phyloP scores from a whole-genome alignment of 805 yeast genomes.

The Teunomyces kruisii region DNA sequence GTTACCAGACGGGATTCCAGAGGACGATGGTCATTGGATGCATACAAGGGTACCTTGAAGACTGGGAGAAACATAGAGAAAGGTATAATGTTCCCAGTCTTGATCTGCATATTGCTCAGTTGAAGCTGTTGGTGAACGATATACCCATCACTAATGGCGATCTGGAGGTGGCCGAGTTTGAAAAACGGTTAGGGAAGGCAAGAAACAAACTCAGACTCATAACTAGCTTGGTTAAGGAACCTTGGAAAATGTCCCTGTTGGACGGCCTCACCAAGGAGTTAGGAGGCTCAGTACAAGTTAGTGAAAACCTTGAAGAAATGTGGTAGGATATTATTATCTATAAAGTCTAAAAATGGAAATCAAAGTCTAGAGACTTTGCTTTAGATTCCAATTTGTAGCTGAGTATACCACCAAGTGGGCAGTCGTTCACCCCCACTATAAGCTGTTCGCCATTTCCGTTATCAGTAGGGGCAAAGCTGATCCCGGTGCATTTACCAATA shows the following conservation, averaged over 20 bases:
- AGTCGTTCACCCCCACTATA: conserved; percentile 55
- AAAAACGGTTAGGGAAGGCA: conserved; percentile 50
- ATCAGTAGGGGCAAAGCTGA: conserved; percentile 45
- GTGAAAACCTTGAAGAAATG: conserved; percentile 42
- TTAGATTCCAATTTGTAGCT: conserved; percentile 43
- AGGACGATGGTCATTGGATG: conserved; percentile 70
- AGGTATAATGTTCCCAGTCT: conserved; percentile 18
- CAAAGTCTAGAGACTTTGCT: conserved; percentile 40
- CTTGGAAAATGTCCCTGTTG: conserved; percentile 27
- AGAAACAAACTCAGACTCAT: conserved; percentile 62
- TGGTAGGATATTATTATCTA: conserved; percentile 26
- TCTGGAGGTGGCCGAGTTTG: conserved; percentile 55
- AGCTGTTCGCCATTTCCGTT: conserved; percentile 47
- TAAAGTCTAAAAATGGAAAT: conserved; percentile 26
- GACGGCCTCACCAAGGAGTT: conserved; percentile 35
- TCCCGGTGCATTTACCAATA: conserved; percentile 60
- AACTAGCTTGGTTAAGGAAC: conserved; percentile 32
- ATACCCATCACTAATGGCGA: conserved; percentile 45
- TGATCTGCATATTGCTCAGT: conserved; percentile 23
- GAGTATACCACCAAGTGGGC: conserved; percentile 56
- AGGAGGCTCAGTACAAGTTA: conserved; percentile 37
- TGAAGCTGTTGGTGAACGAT: conserved; percentile 22
- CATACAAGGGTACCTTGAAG: conserved; percentile 48
- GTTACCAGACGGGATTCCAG: conserved; percentile 77
- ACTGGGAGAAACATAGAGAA: conserved; percentile 27